These are phyloP conservation scores for Quercus cerris DNA, from an alignment of 306 rosid species.

Conservation along the genomic window DNA sequence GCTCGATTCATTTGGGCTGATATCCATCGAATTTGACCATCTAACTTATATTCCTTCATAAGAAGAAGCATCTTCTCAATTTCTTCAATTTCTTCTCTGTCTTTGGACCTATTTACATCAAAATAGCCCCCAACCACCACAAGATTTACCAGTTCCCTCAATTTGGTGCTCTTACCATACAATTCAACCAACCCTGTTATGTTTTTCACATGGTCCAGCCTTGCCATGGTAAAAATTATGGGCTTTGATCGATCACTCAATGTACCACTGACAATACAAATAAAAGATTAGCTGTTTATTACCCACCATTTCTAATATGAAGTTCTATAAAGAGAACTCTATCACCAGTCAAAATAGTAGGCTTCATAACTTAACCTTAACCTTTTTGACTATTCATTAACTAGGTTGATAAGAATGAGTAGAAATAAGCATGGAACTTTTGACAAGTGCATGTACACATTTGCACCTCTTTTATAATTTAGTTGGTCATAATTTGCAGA, in stretches of 20 bases:
- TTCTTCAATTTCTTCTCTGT: constrained; percentile 89
- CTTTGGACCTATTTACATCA: constrained; percentile 70
- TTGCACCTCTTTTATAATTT: not conserved
- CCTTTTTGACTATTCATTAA: not conserved
- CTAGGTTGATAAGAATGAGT: not conserved
- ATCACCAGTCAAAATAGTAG: not conserved
- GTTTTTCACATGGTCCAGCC: constrained; percentile 82
- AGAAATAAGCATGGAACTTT: not conserved
- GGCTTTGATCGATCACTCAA: constrained; percentile 77
- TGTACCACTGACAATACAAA: constrained; percentile 54
- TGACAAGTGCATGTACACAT: not conserved
- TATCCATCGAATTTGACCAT: constrained; percentile 86
- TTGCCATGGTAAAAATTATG: constrained; percentile 84
- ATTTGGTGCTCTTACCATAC: constrained; percentile 62
- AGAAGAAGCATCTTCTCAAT: constrained; percentile 91
- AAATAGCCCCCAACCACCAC: constrained; percentile 79
- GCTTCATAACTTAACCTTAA: not conserved
- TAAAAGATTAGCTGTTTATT: constrained; percentile 9
- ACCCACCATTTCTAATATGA: not conserved
- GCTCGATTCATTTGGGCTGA: constrained; percentile 84
- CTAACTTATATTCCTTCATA: constrained; percentile 47
- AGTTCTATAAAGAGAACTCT: not conserved
- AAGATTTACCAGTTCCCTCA: constrained; percentile 87
- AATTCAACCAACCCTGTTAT: constrained; percentile 78
- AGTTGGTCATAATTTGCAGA: not conserved